Conservation (phyloP, 176 grass and related monocot species). For the Urochloa ruziziensis region DNA sequence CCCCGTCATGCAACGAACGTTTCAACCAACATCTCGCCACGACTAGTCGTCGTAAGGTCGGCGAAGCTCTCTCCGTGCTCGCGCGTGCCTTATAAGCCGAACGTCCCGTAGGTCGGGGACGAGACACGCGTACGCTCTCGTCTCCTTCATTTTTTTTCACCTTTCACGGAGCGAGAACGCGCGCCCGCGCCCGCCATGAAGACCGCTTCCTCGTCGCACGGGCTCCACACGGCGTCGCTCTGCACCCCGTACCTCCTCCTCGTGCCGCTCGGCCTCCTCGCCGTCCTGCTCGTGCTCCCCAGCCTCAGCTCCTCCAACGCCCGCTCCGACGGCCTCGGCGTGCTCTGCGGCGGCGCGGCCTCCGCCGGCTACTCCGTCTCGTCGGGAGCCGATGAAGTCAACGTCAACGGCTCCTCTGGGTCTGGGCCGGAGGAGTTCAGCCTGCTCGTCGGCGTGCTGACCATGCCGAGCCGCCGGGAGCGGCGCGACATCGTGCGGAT, state of each 20-base stretch:
- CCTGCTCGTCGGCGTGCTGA: conserved; percentile 70
- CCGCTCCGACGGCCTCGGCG: conserved; percentile 35
- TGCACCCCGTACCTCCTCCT: conserved; percentile 24
- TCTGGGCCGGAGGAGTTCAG: conserved; percentile 54
- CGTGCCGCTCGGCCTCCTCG: conserved; percentile 44
- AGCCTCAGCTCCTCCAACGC: conserved; percentile 30
- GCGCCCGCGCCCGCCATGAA: conserved; percentile 15
- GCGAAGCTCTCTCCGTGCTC: not conserved
- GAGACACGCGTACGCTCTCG: not conserved
- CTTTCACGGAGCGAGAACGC: not conserved
- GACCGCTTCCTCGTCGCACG: conserved; percentile 24
- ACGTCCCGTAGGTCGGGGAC: no score
- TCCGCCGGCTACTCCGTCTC: not conserved
- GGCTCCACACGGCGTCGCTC: conserved; percentile 11
- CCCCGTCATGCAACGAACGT: conserved; percentile 2
- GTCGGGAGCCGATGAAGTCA: not conserved
- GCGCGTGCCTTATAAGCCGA: not conserved
- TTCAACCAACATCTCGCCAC: not conserved
- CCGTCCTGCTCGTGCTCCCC: conserved; percentile 28
- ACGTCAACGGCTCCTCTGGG: not conserved
- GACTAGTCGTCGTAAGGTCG: not conserved
- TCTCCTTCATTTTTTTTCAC: not conserved
- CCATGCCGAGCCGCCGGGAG: conserved; percentile 50
- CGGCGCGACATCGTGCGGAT: conserved; percentile 67
- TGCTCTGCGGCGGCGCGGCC: conserved; percentile 22